Evolutionary conservation across 208 protist genomes (phyloP).

Genomic region (Naegleria fowleri): DNA sequence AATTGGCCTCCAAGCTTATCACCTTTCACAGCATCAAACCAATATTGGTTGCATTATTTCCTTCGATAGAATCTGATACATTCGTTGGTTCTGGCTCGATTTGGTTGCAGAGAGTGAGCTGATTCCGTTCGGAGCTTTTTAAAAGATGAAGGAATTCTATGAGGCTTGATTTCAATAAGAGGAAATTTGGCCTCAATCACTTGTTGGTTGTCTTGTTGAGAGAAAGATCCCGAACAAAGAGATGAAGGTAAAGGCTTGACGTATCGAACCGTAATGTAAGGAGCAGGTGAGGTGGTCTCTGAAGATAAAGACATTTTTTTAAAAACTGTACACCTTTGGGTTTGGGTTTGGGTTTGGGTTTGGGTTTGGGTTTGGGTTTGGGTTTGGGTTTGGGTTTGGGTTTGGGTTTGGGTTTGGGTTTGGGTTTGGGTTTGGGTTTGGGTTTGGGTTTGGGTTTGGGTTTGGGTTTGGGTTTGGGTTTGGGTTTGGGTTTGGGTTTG

Average conservation of each 20-base stretch:
- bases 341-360: conserved; percentile 30
- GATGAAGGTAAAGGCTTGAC: too few species aligned
- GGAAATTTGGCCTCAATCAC: not conserved
- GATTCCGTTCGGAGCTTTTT: not conserved
- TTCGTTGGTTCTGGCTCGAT: too few species aligned
- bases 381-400: conserved; percentile 41
- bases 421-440: conserved; percentile 32
- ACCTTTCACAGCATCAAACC: conserved; percentile 83
- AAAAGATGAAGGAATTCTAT: not conserved
- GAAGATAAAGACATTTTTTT: too few species aligned
- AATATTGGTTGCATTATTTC: too few species aligned
- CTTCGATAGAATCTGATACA: too few species aligned
- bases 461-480: conserved; percentile 38
- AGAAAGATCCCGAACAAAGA: too few species aligned
- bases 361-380: conserved; percentile 31
- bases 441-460: conserved; percentile 36
- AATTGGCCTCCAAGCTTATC: conserved; percentile 47
- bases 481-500: conserved; percentile 36
- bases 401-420: conserved; percentile 35
- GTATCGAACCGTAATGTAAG: too few species aligned
- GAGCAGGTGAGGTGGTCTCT: too few species aligned
- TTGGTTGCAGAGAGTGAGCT: too few species aligned
- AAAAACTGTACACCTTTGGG: conserved; percentile 24
- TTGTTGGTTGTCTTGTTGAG: too few species aligned
- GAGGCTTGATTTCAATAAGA: not conserved